Base-by-base conservation (phyloP, 2,329 filamentous ascomycete genomes). In the Monosporascus sp. region DNA sequence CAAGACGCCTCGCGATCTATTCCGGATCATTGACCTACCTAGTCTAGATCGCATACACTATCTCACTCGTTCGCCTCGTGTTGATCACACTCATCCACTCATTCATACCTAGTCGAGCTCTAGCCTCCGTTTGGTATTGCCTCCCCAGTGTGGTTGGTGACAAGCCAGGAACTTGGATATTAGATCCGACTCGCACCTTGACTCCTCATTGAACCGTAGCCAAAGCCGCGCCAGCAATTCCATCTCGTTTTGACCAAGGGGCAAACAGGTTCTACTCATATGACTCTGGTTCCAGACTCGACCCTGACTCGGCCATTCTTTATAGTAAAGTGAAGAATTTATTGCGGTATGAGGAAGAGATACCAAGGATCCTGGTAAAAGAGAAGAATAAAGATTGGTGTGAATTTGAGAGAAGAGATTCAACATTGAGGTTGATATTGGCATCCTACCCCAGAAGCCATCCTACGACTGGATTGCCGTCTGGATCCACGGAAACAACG, bases 71-170 rank as follows among this genome's bases (percentile, higher is more conserved):
- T 64, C 56, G 50, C 44, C 52, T 49, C 61, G 64, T 66, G 64
- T 66, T 66, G 64, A 66, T 64, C 66, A 61, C 66, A 65, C 62
- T 65, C 61, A 52, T 61, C 65, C 41, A 20, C 24, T 56, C 55
- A 49, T 55, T 53, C 52, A 1, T 5, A 31, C 22, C 22, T 26
- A 14, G 26, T 24, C 3, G 43, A 46, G 43, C 17, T 7, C 19
- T 27, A 52, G 54, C 56, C 59, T 56, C 49, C 51, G 43, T 55
- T 56, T 58, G 48, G 54, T 49, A 59, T 52, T 34, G 48, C 34
- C 14, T 52, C 44, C 8, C 9, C 48, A 20, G 47, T 40, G 52
- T 50, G 47, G 38, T 53, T 50, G 46, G 52, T 50, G 11, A 48
- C 43, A 38, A 26, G 36, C 24, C 17, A 22, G n/a, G 19, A n/a